phyloP scores from a whole-genome alignment of 2,329 filamentous ascomycete species.

The Epichloe brachyelytri region DNA sequence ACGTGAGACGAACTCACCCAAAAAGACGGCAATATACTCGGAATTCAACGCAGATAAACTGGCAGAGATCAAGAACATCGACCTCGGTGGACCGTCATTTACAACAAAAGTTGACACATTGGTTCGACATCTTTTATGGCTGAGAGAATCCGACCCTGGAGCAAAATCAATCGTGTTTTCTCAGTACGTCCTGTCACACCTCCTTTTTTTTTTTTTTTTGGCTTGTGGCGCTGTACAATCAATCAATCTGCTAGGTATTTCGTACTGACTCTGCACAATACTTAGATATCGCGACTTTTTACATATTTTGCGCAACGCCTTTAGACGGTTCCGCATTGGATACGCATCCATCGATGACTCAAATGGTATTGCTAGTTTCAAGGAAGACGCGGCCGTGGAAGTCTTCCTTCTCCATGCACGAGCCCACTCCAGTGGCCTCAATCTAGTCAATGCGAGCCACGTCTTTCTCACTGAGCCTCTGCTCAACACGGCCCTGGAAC shows the following conservation, averaged over 20 bases:
- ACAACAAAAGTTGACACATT: constrained; percentile 85
- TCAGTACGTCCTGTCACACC: constrained; percentile 36
- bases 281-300: constrained; percentile 61
- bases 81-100: constrained; percentile 60
- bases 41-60: constrained; percentile 60
- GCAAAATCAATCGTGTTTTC: constrained; percentile 92
- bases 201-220: background rate
- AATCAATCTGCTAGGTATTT: too few species aligned
- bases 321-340: constrained; percentile 59
- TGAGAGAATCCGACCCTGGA: constrained; percentile 71
- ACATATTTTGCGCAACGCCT: constrained; percentile 55
- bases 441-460: constrained; percentile 83
- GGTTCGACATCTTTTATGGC: constrained; percentile 70
- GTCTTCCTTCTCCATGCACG: constrained; percentile 84
- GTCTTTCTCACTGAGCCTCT: constrained; percentile 92
- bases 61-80: constrained; percentile 68
- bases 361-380: constrained; percentile 63
- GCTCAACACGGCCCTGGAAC: constrained; percentile 82
- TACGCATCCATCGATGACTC: constrained; percentile 56
- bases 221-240: background rate
- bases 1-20: constrained; percentile 12
- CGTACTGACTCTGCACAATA: constrained; percentile 9
- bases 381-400: constrained; percentile 57
- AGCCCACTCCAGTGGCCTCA: constrained; percentile 77
- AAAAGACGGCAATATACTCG: constrained; percentile 53